A percentile compares a stretch with the other conserved stretches of the same genome.
These are phyloP conservation scores for Talaromyces ruber DNA, from an alignment of 495 filamentous ascomycete genomes.

Conservation along the genomic window DNA sequence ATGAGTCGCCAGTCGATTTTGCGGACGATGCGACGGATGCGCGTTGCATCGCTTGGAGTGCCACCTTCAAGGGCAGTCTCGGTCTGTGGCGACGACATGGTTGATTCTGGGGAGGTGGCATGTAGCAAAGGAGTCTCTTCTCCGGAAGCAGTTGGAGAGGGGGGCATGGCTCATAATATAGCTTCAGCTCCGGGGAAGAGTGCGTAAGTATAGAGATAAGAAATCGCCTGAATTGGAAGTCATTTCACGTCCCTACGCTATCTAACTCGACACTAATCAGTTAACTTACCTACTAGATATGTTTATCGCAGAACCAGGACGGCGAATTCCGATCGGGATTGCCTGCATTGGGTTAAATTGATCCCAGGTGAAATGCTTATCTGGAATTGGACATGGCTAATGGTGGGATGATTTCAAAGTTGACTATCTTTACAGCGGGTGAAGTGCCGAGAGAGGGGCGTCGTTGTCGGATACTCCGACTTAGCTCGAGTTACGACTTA, in stretches of 20 bases:
- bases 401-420: background rate
- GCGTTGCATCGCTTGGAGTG: background rate
- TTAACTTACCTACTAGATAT: background rate
- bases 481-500: background rate
- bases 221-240: background rate
- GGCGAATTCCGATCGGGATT: background rate
- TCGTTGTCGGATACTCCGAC: background rate
- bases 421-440: background rate
- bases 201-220: background rate
- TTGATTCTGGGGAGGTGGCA: background rate
- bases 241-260: background rate
- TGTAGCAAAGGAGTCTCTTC: background rate
- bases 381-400: background rate
- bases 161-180: background rate
- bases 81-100: background rate
- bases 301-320: background rate
- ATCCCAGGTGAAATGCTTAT: background rate
- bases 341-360: background rate
- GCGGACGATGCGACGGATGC: constrained; percentile 12
- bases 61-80: background rate
- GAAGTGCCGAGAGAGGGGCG: background rate
- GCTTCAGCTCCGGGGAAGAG: background rate
- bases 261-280: background rate
- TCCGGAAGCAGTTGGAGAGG: background rate
- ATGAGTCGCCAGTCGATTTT: constrained; percentile 44